Percentiles rank a stretch among this genome's conserved stretches.
Evolutionary conservation across 2,329 filamentous ascomycete genomes (phyloP).

Genomic region (Tolypocladium tropicale): DNA sequence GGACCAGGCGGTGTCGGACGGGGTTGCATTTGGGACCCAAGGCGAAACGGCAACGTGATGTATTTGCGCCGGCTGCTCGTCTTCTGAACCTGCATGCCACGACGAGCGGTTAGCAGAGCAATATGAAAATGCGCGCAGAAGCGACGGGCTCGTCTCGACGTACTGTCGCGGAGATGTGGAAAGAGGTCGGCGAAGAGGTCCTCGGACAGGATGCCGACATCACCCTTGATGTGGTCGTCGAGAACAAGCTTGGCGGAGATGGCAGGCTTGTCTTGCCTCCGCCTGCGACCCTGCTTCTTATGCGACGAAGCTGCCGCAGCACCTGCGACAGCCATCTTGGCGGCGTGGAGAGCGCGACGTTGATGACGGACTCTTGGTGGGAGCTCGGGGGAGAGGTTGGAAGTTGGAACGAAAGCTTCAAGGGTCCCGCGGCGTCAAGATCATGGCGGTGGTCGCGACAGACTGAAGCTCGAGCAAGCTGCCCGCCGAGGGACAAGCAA

Average conservation of each 20-base stretch:
- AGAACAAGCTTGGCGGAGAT: conserved; percentile 73
- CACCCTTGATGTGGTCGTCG: conserved; percentile 75
- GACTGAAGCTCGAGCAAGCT: neutral
- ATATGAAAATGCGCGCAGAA: neutral
- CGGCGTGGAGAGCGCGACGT: neutral
- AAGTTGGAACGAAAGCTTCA: neutral
- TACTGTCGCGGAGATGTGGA: conserved; percentile 46
- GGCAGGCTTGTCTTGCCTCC: conserved; percentile 60
- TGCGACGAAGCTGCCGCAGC: conserved; percentile 12
- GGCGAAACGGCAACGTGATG: conserved; percentile 64
- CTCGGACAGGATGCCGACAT: conserved; percentile 76
- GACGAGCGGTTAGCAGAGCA: neutral
- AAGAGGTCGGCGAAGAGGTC: conserved; percentile 79
- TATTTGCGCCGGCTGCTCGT: conserved; percentile 27
- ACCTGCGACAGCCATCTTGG: conserved; percentile 18
- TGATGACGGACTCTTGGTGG: neutral
- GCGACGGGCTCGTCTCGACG: conserved; percentile 16
- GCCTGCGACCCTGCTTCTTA: conserved; percentile 38
- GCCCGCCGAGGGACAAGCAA: neutral
- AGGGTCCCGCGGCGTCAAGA: neutral
- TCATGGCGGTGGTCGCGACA: neutral
- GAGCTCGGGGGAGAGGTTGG: neutral
- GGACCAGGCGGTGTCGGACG: conserved; percentile 67
- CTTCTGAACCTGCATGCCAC: conserved; percentile 17
- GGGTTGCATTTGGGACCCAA: conserved; percentile 50